Base-by-base conservation (phyloP, 2,329 filamentous ascomycete genomes). In the Dryadomyces quercus-mongolicae region DNA sequence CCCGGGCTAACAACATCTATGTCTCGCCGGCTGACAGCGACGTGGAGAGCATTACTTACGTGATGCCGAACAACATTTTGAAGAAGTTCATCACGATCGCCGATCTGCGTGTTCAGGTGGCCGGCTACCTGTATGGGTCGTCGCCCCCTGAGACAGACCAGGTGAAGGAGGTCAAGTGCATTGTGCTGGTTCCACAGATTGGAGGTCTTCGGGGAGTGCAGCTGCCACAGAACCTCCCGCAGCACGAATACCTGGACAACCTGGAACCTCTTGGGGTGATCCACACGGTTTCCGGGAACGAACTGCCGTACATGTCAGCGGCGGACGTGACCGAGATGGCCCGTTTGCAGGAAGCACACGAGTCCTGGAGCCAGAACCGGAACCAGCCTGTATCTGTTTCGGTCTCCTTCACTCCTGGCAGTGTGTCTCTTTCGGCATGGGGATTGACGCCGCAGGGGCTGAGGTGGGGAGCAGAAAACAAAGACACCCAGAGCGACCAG, bases 31-130 rank as follows among this genome's bases (percentile, higher is more conserved):
- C 96, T 53, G 93, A 97, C 66, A 87, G 92, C 60, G 87, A 90
- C 53, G 81, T 93, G 59, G 90, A 95, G 57, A 88, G 91, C 63
- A 86, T 88, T 65, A 98, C 92, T 1, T 98, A 97, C 64, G 88
- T 98, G 64, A 96, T 98, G 88, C 93, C 93, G 1, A 98, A 97
- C 80, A 98, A 98, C 68, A 85, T 98, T 50, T 79, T 98, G 63
- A 96, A 95, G 78, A 88, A 89, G 60, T 98, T 98, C 76, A 97
- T 98, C 72, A 93, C 88, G 22, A 94, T 98, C 65, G 86, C 93
- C 49, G 93, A 98, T 73, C 80, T 98, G 54, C 87, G 94, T 49
- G 91, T 97, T 15, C 93, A 98, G 70, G 91, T 98, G 51, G 91
- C 92, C 16, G 93, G 91, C 1, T 98, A 95, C 67, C 78, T 98